Evolutionary conservation across 2,329 filamentous ascomycete genomes (phyloP), one percentile per base, ranked within the genome.

Genomic region (Xylariaceae sp.): DNA sequence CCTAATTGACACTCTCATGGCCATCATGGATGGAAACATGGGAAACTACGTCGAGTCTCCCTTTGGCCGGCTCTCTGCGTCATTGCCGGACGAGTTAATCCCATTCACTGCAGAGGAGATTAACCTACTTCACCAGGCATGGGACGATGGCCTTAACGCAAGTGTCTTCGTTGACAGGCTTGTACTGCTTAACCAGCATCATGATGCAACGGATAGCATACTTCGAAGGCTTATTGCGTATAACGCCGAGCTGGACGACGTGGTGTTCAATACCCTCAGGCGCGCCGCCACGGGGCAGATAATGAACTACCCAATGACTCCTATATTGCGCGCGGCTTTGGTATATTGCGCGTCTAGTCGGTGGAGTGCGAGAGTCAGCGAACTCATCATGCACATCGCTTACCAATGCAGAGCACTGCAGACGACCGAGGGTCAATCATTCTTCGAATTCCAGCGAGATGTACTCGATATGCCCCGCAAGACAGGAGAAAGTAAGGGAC

Each of bases 101-200:
- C 71, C 70, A 1, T 75, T 79, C 62, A 75, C 74, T 2, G 58
- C 62, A 1, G 53, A 60, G 0, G 81, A 84, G 59, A 67, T 76
- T 11, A 66, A 72, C 27, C 57, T 75, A 2, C 55, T 83, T 2
- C 68, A 74, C 49, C 64, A 65, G 33, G 69, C 75, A 33, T 76
- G 72, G 70, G 61, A 63, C 54, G 58, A 65, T 43, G 56, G 58
- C 19, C 51, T 58, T 15, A 4, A 7, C 7, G 54, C 61, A 5
- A 81, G 78, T 54, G 69, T 82, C n/a, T 81, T 87, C 45, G 64
- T 86, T 19, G 81, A 83, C 61, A 89, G 86, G 62, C 72, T 90
- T 22, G 72, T 90, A 27, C 71, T 73, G 17, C 73, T 86, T 43
- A 77, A 85, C 54, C 79, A 85, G 60, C 83, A 82, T 47, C 65